These are phyloP conservation scores for Cryptococcus sp. DNA, from an alignment of 1,284 basidiomycete genomes.

Conservation along the genomic window DNA sequence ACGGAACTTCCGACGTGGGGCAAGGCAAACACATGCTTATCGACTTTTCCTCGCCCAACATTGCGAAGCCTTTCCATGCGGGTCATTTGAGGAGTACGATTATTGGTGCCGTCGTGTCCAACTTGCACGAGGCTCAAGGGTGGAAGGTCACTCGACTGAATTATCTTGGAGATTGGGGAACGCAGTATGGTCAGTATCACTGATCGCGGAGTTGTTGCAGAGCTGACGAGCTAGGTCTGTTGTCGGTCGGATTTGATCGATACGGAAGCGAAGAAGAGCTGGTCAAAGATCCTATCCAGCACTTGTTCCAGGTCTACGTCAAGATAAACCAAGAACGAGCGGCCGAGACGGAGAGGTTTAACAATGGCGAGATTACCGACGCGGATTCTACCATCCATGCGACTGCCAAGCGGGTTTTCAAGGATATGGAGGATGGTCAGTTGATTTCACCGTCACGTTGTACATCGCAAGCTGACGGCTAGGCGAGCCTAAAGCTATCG, in stretches of 20 bases:
- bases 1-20: slow-evolving; percentile 69
- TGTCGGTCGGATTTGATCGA: slow-evolving; percentile 86
- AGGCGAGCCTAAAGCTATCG: slow-evolving; percentile 71
- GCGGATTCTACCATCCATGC: slow-evolving; percentile 57
- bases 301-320: slow-evolving; percentile 85
- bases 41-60: slow-evolving; percentile 94
- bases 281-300: slow-evolving; percentile 85
- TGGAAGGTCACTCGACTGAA: slow-evolving; percentile 91
- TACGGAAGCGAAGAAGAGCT: slow-evolving; percentile 83
- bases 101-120: slow-evolving; percentile 89
- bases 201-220: background rate
- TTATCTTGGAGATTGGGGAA: slow-evolving; percentile 93
- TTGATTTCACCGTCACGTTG: background rate
- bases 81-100: slow-evolving; percentile 96
- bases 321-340: slow-evolving; percentile 80
- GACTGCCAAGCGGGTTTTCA: slow-evolving; percentile 86
- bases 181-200: slow-evolving; percentile 58
- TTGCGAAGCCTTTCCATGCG: slow-evolving; percentile 98
- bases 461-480: slow-evolving; percentile 3
- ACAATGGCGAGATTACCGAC: slow-evolving; percentile 31
- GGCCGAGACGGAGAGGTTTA: slow-evolving; percentile 49
- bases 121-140: slow-evolving; percentile 86
- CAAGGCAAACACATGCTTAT: slow-evolving; percentile 61
- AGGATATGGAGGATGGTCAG: slow-evolving; percentile 83
- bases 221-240: slow-evolving; percentile 54